Conservation (phyloP, 148 eudicot species). For the Chenopodium album region DNA sequence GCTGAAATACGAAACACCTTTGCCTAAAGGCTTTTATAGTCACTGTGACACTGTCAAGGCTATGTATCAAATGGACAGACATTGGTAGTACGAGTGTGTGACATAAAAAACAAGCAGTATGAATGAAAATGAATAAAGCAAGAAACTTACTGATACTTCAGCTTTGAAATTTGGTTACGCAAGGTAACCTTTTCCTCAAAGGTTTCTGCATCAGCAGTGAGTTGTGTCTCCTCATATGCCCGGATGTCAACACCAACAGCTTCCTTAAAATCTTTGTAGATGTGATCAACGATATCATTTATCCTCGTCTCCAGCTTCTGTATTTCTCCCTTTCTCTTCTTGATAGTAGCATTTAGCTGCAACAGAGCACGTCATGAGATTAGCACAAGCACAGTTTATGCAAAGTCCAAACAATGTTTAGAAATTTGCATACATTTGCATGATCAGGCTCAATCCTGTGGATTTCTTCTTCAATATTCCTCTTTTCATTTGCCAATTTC, state of each 20-base stretch:
- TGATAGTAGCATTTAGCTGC: conserved; percentile 58
- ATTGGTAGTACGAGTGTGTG: not conserved
- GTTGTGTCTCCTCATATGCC: conserved; percentile 93
- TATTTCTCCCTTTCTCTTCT: conserved; percentile 56
- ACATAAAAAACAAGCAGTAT: not conserved
- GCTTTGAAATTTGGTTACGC: conserved; percentile 86
- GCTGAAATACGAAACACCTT: not conserved
- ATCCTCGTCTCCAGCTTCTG: conserved; percentile 67
- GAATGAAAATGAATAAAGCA: not conserved
- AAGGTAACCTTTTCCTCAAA: conserved; percentile 74
- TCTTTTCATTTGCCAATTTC: conserved; percentile 64
- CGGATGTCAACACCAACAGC: conserved; percentile 88
- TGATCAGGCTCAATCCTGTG: conserved; percentile 62
- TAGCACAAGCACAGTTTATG: not conserved
- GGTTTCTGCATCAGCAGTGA: conserved; percentile 68
- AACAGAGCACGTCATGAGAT: conserved; percentile 19
- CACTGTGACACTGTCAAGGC: not conserved
- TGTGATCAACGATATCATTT: conserved; percentile 76
- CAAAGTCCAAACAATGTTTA: not conserved
- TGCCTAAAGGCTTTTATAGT: not conserved
- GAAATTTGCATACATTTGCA: conserved; percentile 48
- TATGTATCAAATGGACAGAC: not conserved
- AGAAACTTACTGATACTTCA: conserved; percentile 86
- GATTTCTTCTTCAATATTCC: conserved; percentile 60
- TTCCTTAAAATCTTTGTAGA: conserved; percentile 79